These are phyloP conservation scores for Pseudogymnoascus sp. DNA, from an alignment of 2,329 filamentous ascomycete species.

Conservation along the genomic window DNA sequence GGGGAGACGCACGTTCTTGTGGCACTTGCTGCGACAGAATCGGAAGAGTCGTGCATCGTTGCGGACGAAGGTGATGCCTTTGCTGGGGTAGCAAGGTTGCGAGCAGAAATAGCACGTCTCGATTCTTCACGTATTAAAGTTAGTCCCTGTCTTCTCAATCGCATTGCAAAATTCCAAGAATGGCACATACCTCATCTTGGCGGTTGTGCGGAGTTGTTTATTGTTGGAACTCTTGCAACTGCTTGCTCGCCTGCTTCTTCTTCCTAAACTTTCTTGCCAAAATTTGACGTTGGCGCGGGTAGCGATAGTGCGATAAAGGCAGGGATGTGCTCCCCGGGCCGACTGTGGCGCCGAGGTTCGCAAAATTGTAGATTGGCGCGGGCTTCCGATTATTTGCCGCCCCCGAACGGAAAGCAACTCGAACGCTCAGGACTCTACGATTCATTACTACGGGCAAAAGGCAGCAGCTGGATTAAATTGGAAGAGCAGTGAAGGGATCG, in stretches of 20 bases:
- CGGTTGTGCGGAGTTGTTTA: constrained; percentile 10
- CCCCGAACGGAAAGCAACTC: not conserved
- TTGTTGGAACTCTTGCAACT: not conserved
- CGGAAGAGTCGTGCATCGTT: constrained; percentile 43
- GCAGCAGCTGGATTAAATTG: not conserved
- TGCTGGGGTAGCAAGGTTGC: constrained; percentile 57
- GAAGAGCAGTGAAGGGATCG: not conserved
- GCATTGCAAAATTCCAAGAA: not conserved
- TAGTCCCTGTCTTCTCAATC: constrained; percentile 4
- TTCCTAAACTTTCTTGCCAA: constrained; percentile 14
- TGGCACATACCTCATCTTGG: constrained; percentile 23
- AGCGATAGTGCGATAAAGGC: constrained; percentile 6
- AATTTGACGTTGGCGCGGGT: constrained; percentile 18
- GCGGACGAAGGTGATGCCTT: constrained; percentile 42
- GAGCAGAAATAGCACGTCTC: constrained; percentile 68
- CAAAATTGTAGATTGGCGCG: not conserved
- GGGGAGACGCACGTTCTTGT: constrained; percentile 45
- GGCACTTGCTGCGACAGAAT: constrained; percentile 50
- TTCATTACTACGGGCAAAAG: not conserved
- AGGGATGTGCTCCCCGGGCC: not conserved
- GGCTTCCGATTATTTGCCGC: not conserved
- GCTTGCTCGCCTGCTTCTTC: not conserved
- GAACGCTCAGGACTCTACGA: not conserved
- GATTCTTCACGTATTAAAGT: constrained; percentile 34
- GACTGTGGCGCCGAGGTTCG: not conserved